phyloP scores from a whole-genome alignment of 352 stramenopile genomes.

The Phytophthora sansomeana region DNA sequence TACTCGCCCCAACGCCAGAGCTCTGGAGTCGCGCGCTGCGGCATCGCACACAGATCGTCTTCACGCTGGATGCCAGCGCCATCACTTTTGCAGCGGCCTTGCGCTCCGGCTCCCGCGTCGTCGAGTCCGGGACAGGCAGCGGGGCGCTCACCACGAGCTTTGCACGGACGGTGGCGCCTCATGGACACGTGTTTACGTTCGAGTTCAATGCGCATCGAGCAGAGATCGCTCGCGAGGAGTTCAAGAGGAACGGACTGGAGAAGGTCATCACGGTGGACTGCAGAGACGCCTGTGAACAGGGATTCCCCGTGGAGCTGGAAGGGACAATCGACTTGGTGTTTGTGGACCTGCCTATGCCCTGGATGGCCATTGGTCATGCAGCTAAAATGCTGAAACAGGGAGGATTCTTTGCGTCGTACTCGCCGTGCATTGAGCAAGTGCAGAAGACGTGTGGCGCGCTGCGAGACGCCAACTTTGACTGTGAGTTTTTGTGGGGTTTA shows the following conservation, averaged over 20 bases:
- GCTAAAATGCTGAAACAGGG: slow-evolving; percentile 93
- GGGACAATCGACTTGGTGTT: slow-evolving; percentile 95
- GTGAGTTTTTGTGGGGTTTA: slow-evolving; percentile 44
- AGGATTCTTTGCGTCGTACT: slow-evolving; percentile 96
- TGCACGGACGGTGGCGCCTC: slow-evolving; percentile 87
- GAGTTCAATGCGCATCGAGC: slow-evolving; percentile 98
- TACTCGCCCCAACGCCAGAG: slow-evolving; percentile 96
- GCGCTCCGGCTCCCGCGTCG: slow-evolving; percentile 89
- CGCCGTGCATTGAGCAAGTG: slow-evolving; percentile 99
- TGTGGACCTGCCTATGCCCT: slow-evolving; percentile 98
- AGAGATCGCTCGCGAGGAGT: slow-evolving; percentile 93
- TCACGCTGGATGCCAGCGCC: slow-evolving; percentile 94
- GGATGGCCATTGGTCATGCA: slow-evolving; percentile 95
- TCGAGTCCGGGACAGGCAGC: slow-evolving; percentile 93
- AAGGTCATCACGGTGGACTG: slow-evolving; percentile 94
- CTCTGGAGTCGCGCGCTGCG: slow-evolving; percentile 95
- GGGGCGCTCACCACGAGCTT: slow-evolving; percentile 95
- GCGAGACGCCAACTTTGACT: slow-evolving; percentile 82
- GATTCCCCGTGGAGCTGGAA: slow-evolving; percentile 69
- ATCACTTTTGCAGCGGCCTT: slow-evolving; percentile 93
- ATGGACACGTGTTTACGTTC: slow-evolving; percentile 97
- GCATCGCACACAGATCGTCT: slow-evolving; percentile 98
- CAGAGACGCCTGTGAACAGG: slow-evolving; percentile 95
- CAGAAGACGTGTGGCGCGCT: slow-evolving; percentile 90
- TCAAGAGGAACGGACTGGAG: slow-evolving; percentile 91